phyloP scores from a whole-genome alignment of 2,329 filamentous ascomycete species.

The Penicillium sp. region DNA sequence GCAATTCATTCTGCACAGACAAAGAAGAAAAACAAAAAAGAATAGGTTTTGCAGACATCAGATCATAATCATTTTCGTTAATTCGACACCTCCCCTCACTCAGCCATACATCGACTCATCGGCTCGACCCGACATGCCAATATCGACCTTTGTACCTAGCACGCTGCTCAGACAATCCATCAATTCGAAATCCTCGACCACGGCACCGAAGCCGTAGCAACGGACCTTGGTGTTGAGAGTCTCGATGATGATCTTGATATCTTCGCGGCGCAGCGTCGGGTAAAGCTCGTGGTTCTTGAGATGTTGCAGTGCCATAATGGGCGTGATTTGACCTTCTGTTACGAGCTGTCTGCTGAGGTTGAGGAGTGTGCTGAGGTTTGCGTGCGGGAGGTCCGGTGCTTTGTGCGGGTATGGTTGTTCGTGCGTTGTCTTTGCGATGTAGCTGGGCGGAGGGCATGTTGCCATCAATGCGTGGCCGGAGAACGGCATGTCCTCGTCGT shows the following conservation, averaged over 20 bases:
- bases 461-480: slow-evolving; percentile 94
- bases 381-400: slow-evolving; percentile 76
- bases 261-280: slow-evolving; percentile 61
- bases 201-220: slow-evolving; percentile 81
- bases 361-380: slow-evolving; percentile 75
- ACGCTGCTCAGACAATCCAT: slow-evolving; percentile 72
- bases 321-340: slow-evolving; percentile 80
- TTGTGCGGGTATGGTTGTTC: slow-evolving; percentile 62
- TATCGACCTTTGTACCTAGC: slow-evolving; percentile 48
- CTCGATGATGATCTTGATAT: slow-evolving; percentile 70
- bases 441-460: slow-evolving; percentile 73
- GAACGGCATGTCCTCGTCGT: slow-evolving; percentile 60
- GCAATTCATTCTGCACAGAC: background rate
- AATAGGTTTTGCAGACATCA: slow-evolving; percentile 2
- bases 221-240: slow-evolving; percentile 77
- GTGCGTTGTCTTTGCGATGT: slow-evolving; percentile 54
- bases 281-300: slow-evolving; percentile 71
- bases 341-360: slow-evolving; percentile 80
- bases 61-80: slow-evolving; percentile 10
- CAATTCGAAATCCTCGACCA: slow-evolving; percentile 66
- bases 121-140: slow-evolving; percentile 23
- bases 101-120: slow-evolving; percentile 39
- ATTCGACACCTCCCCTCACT: background rate
- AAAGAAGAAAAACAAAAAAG: background rate
- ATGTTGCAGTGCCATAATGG: slow-evolving; percentile 91